Conservation (phyloP, 2,329 filamentous ascomycete species). For the Beauveria pseudobassiana region DNA sequence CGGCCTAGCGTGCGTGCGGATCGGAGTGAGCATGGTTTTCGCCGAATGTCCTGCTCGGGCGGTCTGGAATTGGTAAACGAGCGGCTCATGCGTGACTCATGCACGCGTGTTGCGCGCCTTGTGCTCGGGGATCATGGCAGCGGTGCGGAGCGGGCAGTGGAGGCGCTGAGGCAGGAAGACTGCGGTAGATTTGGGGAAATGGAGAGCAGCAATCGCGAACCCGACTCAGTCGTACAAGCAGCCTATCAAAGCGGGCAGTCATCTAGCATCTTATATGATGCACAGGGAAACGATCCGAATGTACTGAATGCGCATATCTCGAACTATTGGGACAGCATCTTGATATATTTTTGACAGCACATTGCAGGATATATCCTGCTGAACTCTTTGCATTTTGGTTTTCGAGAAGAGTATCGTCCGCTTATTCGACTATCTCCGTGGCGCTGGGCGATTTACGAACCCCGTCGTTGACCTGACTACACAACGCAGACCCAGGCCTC, state of each 20-base stretch:
- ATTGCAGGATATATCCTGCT: not conserved
- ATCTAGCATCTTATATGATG: not conserved
- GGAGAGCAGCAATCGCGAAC: not conserved
- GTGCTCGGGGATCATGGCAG: constrained; percentile 14
- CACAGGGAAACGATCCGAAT: not conserved
- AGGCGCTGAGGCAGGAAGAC: not conserved
- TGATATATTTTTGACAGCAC: not conserved
- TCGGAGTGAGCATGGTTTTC: constrained; percentile 5
- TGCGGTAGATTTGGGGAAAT: not conserved
- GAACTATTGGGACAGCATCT: not conserved
- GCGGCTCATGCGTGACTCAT: constrained; percentile 17
- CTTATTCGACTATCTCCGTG: not conserved
- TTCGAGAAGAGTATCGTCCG: not conserved
- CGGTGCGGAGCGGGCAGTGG: not conserved
- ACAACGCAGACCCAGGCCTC: not conserved
- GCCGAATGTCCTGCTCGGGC: not conserved
- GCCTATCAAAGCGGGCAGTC: not conserved
- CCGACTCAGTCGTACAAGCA: not conserved
- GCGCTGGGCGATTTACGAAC: not conserved
- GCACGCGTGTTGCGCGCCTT: constrained; percentile 14
- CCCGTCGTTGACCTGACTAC: not conserved
- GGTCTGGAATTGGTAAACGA: constrained; percentile 7
- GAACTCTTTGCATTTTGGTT: not conserved
- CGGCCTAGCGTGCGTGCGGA: constrained; percentile 8
- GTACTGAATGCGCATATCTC: not conserved